A percentile compares a stretch with the other conserved stretches of the same genome.
These are phyloP conservation scores for Closterium sp. DNA, from an alignment of 139 green algal species.

Conservation along the genomic window DNA sequence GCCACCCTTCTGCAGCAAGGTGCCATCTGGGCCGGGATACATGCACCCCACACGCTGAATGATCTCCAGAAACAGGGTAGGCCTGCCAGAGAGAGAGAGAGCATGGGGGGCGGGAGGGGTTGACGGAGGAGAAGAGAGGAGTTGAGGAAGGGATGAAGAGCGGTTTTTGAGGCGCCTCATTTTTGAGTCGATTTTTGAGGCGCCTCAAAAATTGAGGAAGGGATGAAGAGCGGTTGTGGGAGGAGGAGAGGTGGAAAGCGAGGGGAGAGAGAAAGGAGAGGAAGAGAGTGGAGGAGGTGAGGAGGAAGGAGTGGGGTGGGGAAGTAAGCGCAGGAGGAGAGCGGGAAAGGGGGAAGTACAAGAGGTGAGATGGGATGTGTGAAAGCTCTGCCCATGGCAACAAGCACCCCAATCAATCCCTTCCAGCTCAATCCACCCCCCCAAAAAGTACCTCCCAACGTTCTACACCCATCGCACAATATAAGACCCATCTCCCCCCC, in stretches of 20 bases:
- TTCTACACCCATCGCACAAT: no score
- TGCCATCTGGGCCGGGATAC: slow-evolving; percentile 19
- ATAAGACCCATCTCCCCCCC: no score
- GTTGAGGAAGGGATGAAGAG: no score
- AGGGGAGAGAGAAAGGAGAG: background rate
- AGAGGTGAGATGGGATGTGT: background rate
- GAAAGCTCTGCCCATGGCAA: no score
- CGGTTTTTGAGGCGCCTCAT: no score
- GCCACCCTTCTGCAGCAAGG: slow-evolving; percentile 77
- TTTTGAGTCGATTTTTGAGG: no score
- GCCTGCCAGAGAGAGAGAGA: slow-evolving; percentile 50
- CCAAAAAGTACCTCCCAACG: no score
- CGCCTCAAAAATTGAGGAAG: no score
- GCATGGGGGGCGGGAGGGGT: background rate
- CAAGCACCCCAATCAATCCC: no score
- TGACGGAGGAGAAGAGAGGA: background rate
- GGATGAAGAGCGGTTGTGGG: background rate
- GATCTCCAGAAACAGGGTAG: slow-evolving; percentile 98
- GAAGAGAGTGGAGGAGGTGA: background rate
- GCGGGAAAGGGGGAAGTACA: background rate
- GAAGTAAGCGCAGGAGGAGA: background rate
- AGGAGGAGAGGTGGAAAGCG: background rate
- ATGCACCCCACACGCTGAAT: slow-evolving; percentile 93
- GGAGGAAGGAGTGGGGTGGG: background rate
- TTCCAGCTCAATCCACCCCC: no score